Evolutionary conservation across 345 rosid genomes (phyloP).

Genomic region (Populus pruinosa): DNA sequence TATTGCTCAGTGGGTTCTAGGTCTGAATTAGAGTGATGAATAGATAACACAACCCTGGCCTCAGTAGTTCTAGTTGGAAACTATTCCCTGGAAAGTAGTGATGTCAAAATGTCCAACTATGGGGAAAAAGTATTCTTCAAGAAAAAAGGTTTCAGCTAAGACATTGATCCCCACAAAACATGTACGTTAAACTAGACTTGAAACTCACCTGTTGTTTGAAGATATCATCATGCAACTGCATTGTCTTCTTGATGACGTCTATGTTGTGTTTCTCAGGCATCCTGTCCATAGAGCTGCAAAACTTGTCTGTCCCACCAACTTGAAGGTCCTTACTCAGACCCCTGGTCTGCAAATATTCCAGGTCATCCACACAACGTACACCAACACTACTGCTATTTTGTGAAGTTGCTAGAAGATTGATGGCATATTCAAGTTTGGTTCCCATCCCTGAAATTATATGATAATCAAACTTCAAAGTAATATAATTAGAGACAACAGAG

Average conservation of each 20-base stretch:
- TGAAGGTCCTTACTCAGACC: conserved; percentile 18
- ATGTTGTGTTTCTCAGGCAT: conserved; percentile 40
- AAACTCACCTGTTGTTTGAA: conserved; percentile 69
- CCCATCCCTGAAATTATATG: conserved; percentile 72
- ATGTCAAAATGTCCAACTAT: not conserved
- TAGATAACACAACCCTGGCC: not conserved
- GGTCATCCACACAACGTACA: conserved; percentile 45
- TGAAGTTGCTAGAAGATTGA: conserved; percentile 36
- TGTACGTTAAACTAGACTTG: not conserved
- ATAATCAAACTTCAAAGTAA: conserved; percentile 7
- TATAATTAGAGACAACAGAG: not conserved
- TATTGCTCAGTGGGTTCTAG: not conserved
- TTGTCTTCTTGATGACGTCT: conserved; percentile 65
- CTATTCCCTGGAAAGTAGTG: not conserved
- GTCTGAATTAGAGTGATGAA: not conserved
- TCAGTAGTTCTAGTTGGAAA: not conserved
- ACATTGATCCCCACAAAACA: not conserved
- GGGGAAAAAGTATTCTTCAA: not conserved
- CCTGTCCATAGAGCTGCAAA: conserved; percentile 38
- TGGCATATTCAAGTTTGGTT: conserved; percentile 46
- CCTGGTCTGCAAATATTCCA: conserved; percentile 22
- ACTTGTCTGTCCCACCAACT: conserved; percentile 17
- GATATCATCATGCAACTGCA: conserved; percentile 73
- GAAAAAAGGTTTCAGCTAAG: not conserved
- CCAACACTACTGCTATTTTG: conserved; percentile 24